These are phyloP conservation scores for Kodamaea alishanica DNA, from an alignment of 1,139 yeast species.

Conservation along the genomic window DNA sequence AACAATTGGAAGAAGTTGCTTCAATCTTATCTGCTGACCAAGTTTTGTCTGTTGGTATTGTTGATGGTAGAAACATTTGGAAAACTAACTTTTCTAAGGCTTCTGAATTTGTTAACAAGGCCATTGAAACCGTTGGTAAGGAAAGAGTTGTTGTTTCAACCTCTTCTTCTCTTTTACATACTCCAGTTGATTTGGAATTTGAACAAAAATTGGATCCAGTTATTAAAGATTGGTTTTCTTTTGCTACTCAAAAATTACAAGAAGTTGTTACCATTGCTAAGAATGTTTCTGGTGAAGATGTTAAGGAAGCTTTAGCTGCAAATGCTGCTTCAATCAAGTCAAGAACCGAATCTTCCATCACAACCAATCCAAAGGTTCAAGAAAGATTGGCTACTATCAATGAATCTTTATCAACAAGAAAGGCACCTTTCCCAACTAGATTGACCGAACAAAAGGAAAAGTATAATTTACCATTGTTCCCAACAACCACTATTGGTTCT, in stretches of 20 bases:
- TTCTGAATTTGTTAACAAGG: constrained; percentile 72
- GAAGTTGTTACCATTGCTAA: constrained; percentile 92
- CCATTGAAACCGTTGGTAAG: constrained; percentile 78
- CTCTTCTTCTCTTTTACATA: constrained; percentile 94
- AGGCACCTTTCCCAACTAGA: constrained; percentile 81
- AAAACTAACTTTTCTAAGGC: constrained; percentile 92
- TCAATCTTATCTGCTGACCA: constrained; percentile 63
- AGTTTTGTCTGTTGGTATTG: constrained; percentile 90
- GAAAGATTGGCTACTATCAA: constrained; percentile 79
- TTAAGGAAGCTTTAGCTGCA: constrained; percentile 64
- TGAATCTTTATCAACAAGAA: constrained; percentile 80
- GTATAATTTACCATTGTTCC: constrained; percentile 96
- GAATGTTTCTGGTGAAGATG: constrained; percentile 80
- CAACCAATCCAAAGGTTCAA: constrained; percentile 89
- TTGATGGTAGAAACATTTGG: constrained; percentile 99
- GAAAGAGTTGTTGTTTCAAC: constrained; percentile 91
- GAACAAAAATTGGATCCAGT: constrained; percentile 88
- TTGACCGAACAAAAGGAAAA: constrained; percentile 80
- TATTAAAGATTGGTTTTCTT: constrained; percentile 97
- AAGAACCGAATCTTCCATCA: constrained; percentile 81
- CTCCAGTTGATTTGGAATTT: constrained; percentile 92
- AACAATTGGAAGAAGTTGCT: constrained; percentile 84
- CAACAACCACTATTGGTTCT: constrained; percentile 99
- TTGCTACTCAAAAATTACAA: constrained; percentile 90
- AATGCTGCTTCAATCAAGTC: constrained; percentile 85